Evolutionary conservation across 2,329 filamentous ascomycete species (phyloP).

Genomic region (Chaetomium strumarium): DNA sequence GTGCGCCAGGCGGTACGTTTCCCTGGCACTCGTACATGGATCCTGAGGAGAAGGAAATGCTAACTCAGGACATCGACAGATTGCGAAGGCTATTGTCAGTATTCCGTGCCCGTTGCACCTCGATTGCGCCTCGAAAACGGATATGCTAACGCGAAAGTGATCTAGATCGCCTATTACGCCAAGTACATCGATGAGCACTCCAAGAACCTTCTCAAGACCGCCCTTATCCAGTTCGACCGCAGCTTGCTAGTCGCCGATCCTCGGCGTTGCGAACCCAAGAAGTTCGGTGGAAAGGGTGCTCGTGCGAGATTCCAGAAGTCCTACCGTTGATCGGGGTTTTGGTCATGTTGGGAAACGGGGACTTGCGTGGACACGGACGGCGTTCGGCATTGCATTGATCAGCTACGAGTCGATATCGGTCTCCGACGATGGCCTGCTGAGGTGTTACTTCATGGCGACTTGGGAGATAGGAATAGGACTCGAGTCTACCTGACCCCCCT

Average conservation of each 20-base stretch:
- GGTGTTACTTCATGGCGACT: conserved; percentile 18
- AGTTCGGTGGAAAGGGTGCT: conserved; percentile 90
- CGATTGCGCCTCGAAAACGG: conserved; percentile 4
- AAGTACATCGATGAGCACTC: conserved; percentile 99
- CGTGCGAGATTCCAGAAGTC: conserved; percentile 98
- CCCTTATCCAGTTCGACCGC: conserved; percentile 68
- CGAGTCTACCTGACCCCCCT: conserved; percentile 20
- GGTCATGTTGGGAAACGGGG: conserved; percentile 28
- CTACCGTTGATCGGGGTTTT: conserved; percentile 70
- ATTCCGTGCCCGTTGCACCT: conserved; percentile 1
- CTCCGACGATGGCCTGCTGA: conserved; percentile 23
- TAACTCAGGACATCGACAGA: conserved; percentile 34
- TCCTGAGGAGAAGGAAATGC: conserved; percentile 3
- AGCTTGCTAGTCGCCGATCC: conserved; percentile 94
- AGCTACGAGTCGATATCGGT: conserved; percentile 25
- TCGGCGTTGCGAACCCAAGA: conserved; percentile 99
- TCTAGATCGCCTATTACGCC: conserved; percentile 79
- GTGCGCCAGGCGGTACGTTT: conserved; percentile 73
- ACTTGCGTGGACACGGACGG: conserved; percentile 27
- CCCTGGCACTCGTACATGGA: not conserved
- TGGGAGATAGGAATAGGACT: conserved; percentile 27
- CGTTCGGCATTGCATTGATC: conserved; percentile 29
- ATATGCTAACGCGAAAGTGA: conserved; percentile 12
- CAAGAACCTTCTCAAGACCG: conserved; percentile 99
- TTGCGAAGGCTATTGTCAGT: conserved; percentile 85